Evolutionary conservation across 345 rosid species (phyloP), one percentile per base, ranked within the genome.

Genomic region (Ceriops zippeliana): DNA sequence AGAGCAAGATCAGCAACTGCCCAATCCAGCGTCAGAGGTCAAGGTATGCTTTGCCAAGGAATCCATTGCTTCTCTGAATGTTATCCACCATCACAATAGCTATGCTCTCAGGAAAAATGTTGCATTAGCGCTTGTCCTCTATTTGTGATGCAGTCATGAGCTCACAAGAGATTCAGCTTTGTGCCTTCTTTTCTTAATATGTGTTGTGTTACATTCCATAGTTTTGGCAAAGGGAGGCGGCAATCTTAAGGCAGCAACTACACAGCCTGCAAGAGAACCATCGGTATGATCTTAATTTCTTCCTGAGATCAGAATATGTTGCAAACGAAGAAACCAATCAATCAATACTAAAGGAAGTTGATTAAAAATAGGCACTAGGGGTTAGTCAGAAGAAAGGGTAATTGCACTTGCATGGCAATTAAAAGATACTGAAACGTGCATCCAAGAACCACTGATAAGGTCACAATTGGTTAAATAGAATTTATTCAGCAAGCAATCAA

Each of bases 141-240:
- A 56, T 20, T 56, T 21, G 16, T 21, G 28, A 56, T 15, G 26
- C 59, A 56, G 26, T 56, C 59, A 22, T 56, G 15, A 56, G 22
- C 59, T 24, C 28, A 27, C 6, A 56, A 24, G 59, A 56, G 13
- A 56, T 15, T 26, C 6, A 24, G 26, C 26, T 2, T 22, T 56
- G 10, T 56, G 24, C 30, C 53, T 56, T 21, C 5, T 56, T 56
- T 56, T 27, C 59, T 56, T 22, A 56, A 24, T 21, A 13, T 56
- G 30, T 53, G 63, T 66, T 7, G 37, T 34, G 37, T 34, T 34
- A 37, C 47, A 62, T 57, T 53, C 63, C 62, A 28, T 67, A 89
- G 96, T 84, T 83, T 75, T 87, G 92, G 96, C 88, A 83, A 73
- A 76, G 83, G 57, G 92, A 89, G 80, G 88, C 84, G 28, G 82